Evolutionary conservation across 495 filamentous ascomycete species (phyloP), one percentile per base, ranked within the genome.

Genomic region (Platismatia glauca): DNA sequence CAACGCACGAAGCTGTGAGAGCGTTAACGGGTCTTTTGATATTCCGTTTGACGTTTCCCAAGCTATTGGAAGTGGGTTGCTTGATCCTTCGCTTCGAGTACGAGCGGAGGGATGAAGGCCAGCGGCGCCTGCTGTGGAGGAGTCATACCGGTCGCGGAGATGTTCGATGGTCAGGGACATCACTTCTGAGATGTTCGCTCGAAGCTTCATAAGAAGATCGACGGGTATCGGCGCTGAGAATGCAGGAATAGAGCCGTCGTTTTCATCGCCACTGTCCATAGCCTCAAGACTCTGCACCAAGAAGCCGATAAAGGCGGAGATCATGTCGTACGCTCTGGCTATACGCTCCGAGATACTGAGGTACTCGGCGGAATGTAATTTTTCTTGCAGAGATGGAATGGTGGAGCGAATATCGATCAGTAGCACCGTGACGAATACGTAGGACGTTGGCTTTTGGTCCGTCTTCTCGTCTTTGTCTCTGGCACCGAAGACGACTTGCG

Each of bases 141-240:
- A 79, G 65, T 88, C 85, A 79, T 80, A 87, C 22, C 85, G 73
- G 64, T 89, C 86, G 34, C 84, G 79, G 0, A 89, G 74, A 70
- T 82, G 84, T 68, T 88, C 86, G 66, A 85, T 77, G 0, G 79
- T 76, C 5, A 83, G 72, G 7, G 80, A 81, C 50, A 88, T 73
- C 2, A 81, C 82, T 64, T 85, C 83, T 7, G 75, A 74, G 59
- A 88, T 77, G 62, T 82, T 77, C 43, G 73, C 77, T 33, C 83
- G 81, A 2, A 88, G 73, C 60, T 80, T 80, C 13, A 87, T 74
- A 35, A 89, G 75, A 4, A 78, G 72, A 59, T 83, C 80, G 0
- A 84, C 79, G 15, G 79, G 67, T 67, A 82, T 73, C 22, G 55
- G 56, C 12, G 55, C 18, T 22, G 59, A 57, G n/a, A 48, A 44